These are phyloP conservation scores for Cryptosporidium bovis DNA, from an alignment of 169 alveolate genomes.

Conservation along the genomic window DNA sequence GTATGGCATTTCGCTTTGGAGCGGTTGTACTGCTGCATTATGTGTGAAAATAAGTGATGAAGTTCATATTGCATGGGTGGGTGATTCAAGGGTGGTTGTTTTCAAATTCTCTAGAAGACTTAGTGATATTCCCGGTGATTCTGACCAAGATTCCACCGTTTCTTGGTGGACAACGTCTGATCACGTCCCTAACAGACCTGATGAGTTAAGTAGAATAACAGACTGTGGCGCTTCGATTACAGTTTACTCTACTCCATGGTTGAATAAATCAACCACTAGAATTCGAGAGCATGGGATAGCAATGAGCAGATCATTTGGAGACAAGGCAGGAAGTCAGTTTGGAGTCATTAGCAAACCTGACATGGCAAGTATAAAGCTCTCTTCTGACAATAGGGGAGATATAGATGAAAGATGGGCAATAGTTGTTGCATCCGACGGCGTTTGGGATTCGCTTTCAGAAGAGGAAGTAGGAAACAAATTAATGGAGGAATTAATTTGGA, in stretches of 20 bases:
- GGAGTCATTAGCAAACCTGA: slow-evolving; percentile 86
- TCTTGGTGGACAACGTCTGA: slow-evolving; percentile 76
- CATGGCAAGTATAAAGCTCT: slow-evolving; percentile 78
- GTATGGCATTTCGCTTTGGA: slow-evolving; percentile 69
- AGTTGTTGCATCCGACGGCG: slow-evolving; percentile 70
- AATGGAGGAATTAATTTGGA: slow-evolving; percentile 33
- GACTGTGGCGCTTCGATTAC: slow-evolving; percentile 66
- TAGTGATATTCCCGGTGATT: not conserved
- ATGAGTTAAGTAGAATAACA: slow-evolving; percentile 53
- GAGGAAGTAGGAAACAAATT: slow-evolving; percentile 69
- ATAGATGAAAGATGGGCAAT: slow-evolving; percentile 35
- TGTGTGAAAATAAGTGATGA: slow-evolving; percentile 26
- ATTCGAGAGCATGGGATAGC: slow-evolving; percentile 88
- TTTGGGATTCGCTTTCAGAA: slow-evolving; percentile 69
- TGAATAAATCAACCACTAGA: slow-evolving; percentile 53
- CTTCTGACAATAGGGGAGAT: slow-evolving; percentile 1
- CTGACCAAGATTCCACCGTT: slow-evolving; percentile 10
- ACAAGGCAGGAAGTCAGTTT: slow-evolving; percentile 85
- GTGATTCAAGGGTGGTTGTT: slow-evolving; percentile 70
- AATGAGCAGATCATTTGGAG: slow-evolving; percentile 91
- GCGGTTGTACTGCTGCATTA: slow-evolving; percentile 73
- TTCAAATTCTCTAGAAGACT: slow-evolving; percentile 12
- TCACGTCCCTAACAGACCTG: slow-evolving; percentile 65
- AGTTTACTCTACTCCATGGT: slow-evolving; percentile 69
- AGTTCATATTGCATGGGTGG: slow-evolving; percentile 72